Percentiles rank a stretch among this genome's conserved stretches.
Conservation (phyloP, 192 early-diverging fungal species). For the Diversispora eburnea region DNA sequence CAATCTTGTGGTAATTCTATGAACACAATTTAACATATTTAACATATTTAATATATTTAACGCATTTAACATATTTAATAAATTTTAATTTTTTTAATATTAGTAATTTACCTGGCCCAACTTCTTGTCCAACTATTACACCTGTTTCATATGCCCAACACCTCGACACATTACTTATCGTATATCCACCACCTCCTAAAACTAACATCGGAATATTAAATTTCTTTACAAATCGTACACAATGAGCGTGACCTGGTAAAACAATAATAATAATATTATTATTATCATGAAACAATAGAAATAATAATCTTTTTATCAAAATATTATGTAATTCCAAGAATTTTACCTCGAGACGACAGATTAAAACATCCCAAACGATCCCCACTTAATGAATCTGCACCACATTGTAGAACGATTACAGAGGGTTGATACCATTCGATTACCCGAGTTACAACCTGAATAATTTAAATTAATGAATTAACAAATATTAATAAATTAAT, state of each 20-base stretch:
- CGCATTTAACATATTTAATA: not conserved
- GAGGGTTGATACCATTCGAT: constrained; percentile 93
- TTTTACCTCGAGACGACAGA: constrained; percentile 73
- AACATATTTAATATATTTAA: not conserved
- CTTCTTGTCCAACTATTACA: constrained; percentile 61
- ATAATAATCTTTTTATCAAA: not conserved
- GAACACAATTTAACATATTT: not conserved
- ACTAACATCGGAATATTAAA: constrained; percentile 91
- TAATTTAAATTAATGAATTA: not conserved
- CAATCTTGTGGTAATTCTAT: not conserved
- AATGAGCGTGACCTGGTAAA: constrained; percentile 74
- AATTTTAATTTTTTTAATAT: not conserved
- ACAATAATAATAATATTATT: not conserved
- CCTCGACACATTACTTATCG: constrained; percentile 91
- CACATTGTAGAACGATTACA: constrained; percentile 92
- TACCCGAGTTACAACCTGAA: constrained; percentile 63
- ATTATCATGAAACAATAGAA: not conserved
- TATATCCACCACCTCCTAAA: constrained; percentile 96
- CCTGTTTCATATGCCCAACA: constrained; percentile 96
- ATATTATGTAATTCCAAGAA: not conserved
- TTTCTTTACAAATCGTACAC: constrained; percentile 86
- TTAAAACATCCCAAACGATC: constrained; percentile 96
- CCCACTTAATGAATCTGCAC: constrained; percentile 90
- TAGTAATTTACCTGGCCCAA: not conserved
- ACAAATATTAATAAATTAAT: not conserved